phyloP scores from a whole-genome alignment of 139 green algal species.

The Pycnococcus provasolii region DNA sequence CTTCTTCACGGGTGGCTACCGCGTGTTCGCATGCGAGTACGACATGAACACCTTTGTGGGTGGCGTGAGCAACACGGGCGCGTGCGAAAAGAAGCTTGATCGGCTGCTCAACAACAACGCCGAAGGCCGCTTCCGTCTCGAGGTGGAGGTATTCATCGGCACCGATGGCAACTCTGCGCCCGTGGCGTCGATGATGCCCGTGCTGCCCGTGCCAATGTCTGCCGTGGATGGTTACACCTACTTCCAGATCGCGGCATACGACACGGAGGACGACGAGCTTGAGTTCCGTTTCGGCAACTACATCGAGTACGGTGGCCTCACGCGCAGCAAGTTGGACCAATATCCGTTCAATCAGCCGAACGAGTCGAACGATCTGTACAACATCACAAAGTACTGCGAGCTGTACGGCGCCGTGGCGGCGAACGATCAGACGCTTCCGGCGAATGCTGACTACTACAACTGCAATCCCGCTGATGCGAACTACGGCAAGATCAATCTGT shows the following conservation, averaged over 20 bases:
- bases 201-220: not conserved
- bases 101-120: slow-evolving; percentile 23
- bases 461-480: not conserved
- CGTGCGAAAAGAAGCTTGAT: slow-evolving; percentile 4
- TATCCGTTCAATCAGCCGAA: not conserved
- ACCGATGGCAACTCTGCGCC: slow-evolving; percentile 11
- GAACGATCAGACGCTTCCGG: not conserved
- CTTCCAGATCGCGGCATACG: slow-evolving; percentile 28
- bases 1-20: slow-evolving; percentile 27
- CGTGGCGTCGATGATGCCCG: slow-evolving; percentile 4
- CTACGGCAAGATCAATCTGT: not conserved
- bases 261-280: slow-evolving; percentile 13
- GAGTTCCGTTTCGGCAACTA: slow-evolving; percentile 20
- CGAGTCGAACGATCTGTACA: not conserved
- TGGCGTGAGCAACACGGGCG: not conserved
- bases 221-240: not conserved
- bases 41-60: too few relatives aligned
- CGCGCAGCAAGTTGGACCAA: slow-evolving; percentile 10
- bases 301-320: slow-evolving; percentile 22
- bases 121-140: slow-evolving; percentile 18
- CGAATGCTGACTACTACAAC: not conserved
- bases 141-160: slow-evolving; percentile 18
- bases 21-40: slow-evolving; percentile 17
- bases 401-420: not conserved
- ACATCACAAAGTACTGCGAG: not conserved